Evolutionary conservation across 2,329 filamentous ascomycete genomes (phyloP).

Genomic region (Phyllosticta citribraziliensis): DNA sequence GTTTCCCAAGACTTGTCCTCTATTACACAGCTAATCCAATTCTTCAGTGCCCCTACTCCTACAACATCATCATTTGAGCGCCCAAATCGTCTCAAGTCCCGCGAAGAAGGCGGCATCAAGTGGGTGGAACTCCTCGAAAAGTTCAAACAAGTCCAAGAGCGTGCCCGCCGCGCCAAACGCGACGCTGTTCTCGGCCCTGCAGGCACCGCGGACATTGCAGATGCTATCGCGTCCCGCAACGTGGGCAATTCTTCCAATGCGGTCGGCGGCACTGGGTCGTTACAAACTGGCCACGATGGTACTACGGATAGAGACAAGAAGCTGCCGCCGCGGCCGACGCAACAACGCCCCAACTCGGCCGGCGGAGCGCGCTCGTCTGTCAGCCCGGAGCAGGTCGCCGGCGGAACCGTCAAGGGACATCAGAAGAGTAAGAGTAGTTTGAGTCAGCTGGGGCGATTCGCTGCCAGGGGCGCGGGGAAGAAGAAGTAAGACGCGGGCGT

Average conservation of each 20-base stretch:
- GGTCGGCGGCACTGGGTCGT: slow-evolving; percentile 13
- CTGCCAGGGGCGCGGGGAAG: slow-evolving; percentile 31
- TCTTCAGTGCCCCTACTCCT: slow-evolving; percentile 2
- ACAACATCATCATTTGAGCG: slow-evolving; percentile 37
- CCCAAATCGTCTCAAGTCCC: slow-evolving; percentile 64
- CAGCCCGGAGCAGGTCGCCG: slow-evolving; percentile 13
- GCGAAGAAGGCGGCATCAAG: slow-evolving; percentile 75
- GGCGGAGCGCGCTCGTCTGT: slow-evolving; percentile 17
- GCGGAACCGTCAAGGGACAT: slow-evolving; percentile 18
- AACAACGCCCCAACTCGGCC: background rate
- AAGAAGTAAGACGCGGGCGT: background rate
- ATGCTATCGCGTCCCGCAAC: slow-evolving; percentile 15
- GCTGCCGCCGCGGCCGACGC: slow-evolving; percentile 10
- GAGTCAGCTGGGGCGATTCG: slow-evolving; percentile 35
- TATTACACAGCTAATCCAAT: background rate
- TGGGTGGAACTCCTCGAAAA: slow-evolving; percentile 94
- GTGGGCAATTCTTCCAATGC: slow-evolving; percentile 11
- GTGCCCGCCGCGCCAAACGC: slow-evolving; percentile 61
- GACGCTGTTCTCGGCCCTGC: slow-evolving; percentile 31
- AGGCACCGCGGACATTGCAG: slow-evolving; percentile 9
- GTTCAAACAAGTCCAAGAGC: slow-evolving; percentile 84
- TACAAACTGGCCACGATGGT: slow-evolving; percentile 13
- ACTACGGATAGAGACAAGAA: slow-evolving; percentile 17
- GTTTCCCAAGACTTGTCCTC: slow-evolving; percentile 28
- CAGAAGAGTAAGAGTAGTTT: slow-evolving; percentile 32